Conservation (phyloP, 2,329 filamentous ascomycete genomes). For the Neofusicoccum sp. region DNA sequence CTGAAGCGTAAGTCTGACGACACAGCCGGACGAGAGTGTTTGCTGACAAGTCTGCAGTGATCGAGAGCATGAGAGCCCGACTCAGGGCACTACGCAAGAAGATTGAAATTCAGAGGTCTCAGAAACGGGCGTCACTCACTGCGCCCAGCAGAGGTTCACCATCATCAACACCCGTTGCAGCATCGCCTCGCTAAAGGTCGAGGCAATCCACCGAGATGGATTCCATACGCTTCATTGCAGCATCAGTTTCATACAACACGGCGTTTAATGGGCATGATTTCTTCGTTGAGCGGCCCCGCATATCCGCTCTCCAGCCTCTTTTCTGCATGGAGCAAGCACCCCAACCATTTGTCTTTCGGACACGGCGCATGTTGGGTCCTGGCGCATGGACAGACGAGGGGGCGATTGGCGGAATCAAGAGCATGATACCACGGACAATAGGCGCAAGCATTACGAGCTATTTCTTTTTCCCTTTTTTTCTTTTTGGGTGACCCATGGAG, state of each 20-base stretch:
- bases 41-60: conserved; percentile 33
- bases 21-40: neutral
- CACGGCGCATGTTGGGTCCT: conserved; percentile 16
- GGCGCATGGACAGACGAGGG: conserved; percentile 17
- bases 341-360: conserved; percentile 13
- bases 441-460: conserved; percentile 14
- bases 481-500: neutral
- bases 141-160: conserved; percentile 10
- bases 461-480: neutral
- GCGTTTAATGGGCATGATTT: conserved; percentile 16
- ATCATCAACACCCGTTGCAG: conserved; percentile 2
- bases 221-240: neutral
- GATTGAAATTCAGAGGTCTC: conserved; percentile 36
- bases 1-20: conserved; percentile 62
- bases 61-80: conserved; percentile 45
- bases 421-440: conserved; percentile 18
- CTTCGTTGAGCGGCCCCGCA: conserved; percentile 8
- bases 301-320: conserved; percentile 5
- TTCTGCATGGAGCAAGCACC: conserved; percentile 12
- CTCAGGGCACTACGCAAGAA: conserved; percentile 46
- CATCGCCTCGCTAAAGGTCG: conserved; percentile 9
- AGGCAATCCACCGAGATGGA: neutral
- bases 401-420: conserved; percentile 6
- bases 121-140: conserved; percentile 30
- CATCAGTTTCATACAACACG: conserved; percentile 10